A percentile compares a stretch with the other conserved stretches of the same genome.
Conservation (phyloP, 169 alveolate species). For the Eimeria brunetti region DNA sequence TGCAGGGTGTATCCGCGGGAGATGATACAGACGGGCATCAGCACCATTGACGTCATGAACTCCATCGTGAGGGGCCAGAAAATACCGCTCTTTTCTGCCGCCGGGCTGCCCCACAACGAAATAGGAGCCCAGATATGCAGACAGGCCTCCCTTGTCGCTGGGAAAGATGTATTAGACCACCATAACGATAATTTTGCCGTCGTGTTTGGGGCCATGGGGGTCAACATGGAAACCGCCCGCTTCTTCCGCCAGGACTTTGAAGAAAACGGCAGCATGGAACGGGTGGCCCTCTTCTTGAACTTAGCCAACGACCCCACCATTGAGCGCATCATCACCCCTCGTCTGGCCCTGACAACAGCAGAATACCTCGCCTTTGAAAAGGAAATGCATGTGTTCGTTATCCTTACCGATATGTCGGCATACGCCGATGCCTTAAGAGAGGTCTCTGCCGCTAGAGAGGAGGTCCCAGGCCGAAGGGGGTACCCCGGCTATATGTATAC, state of each 20-base stretch:
- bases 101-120: slow-evolving; percentile 99
- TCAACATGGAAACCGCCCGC: slow-evolving; percentile 99
- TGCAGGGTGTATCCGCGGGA: slow-evolving; percentile 99
- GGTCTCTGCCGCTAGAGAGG: slow-evolving; percentile 99
- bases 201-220: slow-evolving; percentile 99
- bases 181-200: slow-evolving; percentile 99
- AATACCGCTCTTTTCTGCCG: slow-evolving; percentile 99
- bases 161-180: slow-evolving; percentile 98
- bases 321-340: slow-evolving; percentile 99
- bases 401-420: slow-evolving; percentile 99
- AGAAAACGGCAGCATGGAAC: slow-evolving; percentile 99
- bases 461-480: slow-evolving; percentile 99
- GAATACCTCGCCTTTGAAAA: slow-evolving; percentile 99
- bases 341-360: slow-evolving; percentile 99
- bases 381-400: slow-evolving; percentile 98
- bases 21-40: slow-evolving; percentile 99
- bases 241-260: slow-evolving; percentile 99
- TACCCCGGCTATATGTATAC: slow-evolving; percentile 99
- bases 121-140: slow-evolving; percentile 99
- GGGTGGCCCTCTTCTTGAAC: slow-evolving; percentile 99
- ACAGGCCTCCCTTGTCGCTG: slow-evolving; percentile 98
- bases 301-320: slow-evolving; percentile 99
- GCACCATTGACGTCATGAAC: slow-evolving; percentile 99
- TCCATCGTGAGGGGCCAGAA: slow-evolving; percentile 99
- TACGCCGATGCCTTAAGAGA: slow-evolving; percentile 99